A percentile compares a stretch with the other conserved stretches of the same genome.
These are phyloP conservation scores for Wickerhamomyces canadensis DNA, from an alignment of 805 yeast genomes.

Conservation along the genomic window DNA sequence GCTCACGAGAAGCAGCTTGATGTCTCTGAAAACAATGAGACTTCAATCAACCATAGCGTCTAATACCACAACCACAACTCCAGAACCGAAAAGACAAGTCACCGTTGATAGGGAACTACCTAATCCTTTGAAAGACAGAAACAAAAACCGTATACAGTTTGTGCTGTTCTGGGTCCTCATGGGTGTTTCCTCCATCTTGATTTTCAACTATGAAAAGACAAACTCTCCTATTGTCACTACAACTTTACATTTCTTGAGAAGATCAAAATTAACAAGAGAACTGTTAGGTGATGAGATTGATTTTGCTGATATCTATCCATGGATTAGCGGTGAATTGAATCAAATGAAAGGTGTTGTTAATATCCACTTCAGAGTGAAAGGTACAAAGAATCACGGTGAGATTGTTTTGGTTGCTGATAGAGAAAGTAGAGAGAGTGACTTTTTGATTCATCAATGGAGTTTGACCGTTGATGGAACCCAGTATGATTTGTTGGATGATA, in stretches of 20 bases:
- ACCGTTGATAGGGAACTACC: constrained; percentile 72
- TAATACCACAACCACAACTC: constrained; percentile 12
- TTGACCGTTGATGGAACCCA: constrained; percentile 40
- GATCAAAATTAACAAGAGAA: constrained; percentile 60
- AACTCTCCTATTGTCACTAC: constrained; percentile 86
- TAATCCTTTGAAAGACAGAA: constrained; percentile 57
- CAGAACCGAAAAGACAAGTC: constrained; percentile 14
- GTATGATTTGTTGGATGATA: constrained; percentile 47
- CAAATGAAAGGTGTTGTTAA: constrained; percentile 80
- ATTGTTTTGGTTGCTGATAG: constrained; percentile 68
- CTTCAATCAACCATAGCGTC: constrained; percentile 5
- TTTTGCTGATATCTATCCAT: constrained; percentile 73
- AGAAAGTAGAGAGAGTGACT: constrained; percentile 50
- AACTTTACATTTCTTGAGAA: constrained; percentile 76
- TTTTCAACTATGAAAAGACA: constrained; percentile 90
- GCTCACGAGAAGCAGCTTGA: too few relatives aligned
- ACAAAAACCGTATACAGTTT: constrained; percentile 49
- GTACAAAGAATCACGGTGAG: constrained; percentile 52
- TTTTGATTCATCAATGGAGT: constrained; percentile 59
- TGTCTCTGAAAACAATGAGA: too few relatives aligned
- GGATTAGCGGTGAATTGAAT: constrained; percentile 83
- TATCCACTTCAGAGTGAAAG: constrained; percentile 64
- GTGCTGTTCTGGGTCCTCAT: constrained; percentile 47
- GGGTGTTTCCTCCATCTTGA: constrained; percentile 51
- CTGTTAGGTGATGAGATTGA: constrained; percentile 71